These are phyloP conservation scores for Kondoa subrosea DNA, from an alignment of 768 basidiomycete genomes.

Conservation along the genomic window DNA sequence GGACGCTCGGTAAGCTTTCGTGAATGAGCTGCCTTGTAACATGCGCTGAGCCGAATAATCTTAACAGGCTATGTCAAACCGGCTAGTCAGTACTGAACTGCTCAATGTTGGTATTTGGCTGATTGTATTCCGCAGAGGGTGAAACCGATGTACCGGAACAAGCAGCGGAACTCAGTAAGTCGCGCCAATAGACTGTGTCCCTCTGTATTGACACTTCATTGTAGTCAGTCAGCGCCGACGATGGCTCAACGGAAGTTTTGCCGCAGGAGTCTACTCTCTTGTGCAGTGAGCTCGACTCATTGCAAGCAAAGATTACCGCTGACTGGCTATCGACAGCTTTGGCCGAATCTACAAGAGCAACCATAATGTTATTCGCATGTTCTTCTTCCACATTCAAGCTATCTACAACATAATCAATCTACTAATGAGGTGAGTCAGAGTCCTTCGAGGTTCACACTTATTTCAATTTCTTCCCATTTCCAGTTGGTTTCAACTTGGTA, in stretches of 20 bases:
- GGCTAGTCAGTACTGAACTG: slow-evolving; percentile 82
- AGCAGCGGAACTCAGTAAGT: slow-evolving; percentile 45
- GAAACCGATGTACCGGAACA: slow-evolving; percentile 39
- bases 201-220: slow-evolving; percentile 15
- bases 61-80: slow-evolving; percentile 65
- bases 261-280: slow-evolving; percentile 52
- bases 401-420: slow-evolving; percentile 70
- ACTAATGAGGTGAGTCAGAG: slow-evolving; percentile 72
- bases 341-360: slow-evolving; percentile 48
- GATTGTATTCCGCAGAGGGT: slow-evolving; percentile 12
- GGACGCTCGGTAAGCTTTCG: slow-evolving; percentile 45
- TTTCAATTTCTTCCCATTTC: too few species aligned
- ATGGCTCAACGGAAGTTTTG: slow-evolving; percentile 88
- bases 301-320: background rate
- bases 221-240: slow-evolving; percentile 86
- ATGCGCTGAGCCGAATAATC: background rate
- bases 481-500: slow-evolving; percentile 11
- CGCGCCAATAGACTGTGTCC: too few species aligned
- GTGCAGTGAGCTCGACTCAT: slow-evolving; percentile 45
- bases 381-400: slow-evolving; percentile 89
- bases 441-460: too few species aligned
- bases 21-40: background rate
- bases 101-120: slow-evolving; percentile 33
- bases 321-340: slow-evolving; percentile 6
- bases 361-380: slow-evolving; percentile 79